Evolutionary conservation across 129 eudicot species (phyloP).

Genomic region (Flaveria sonorensis): DNA sequence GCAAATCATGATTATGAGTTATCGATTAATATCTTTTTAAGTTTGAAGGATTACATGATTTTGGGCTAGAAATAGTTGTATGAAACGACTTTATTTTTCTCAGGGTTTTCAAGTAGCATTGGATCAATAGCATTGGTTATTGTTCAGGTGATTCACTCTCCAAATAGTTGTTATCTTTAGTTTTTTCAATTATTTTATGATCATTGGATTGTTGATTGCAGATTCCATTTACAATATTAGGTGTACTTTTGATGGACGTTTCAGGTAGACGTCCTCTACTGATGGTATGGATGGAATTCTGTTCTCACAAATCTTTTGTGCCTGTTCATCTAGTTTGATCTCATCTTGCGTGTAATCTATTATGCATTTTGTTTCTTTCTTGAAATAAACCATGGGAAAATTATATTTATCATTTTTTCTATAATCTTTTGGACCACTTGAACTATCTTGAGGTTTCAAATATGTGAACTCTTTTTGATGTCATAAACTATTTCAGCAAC

Average conservation of each 20-base stretch:
- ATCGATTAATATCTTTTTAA: not conserved
- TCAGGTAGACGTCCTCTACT: conserved; percentile 77
- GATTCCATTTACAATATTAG: conserved; percentile 71
- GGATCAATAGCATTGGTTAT: conserved; percentile 77
- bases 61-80: not conserved
- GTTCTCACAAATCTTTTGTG: conserved; percentile 2
- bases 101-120: conserved; percentile 72
- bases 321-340: not conserved
- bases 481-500: not conserved
- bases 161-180: not conserved
- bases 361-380: not conserved
- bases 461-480: not conserved
- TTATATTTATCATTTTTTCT: not conserved
- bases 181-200: not conserved
- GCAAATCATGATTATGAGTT: not conserved
- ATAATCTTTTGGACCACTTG: not conserved
- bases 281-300: conserved; percentile 49
- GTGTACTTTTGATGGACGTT: conserved; percentile 79
- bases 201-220: conserved; percentile 33
- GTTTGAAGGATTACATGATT: conserved; percentile 13
- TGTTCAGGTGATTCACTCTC: conserved; percentile 59
- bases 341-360: conserved; percentile 2
- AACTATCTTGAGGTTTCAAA: not conserved
- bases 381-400: not conserved
- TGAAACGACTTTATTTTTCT: not conserved